phyloP scores from a whole-genome alignment of 73 alveolate species.

The Paramecium primaurelia region DNA sequence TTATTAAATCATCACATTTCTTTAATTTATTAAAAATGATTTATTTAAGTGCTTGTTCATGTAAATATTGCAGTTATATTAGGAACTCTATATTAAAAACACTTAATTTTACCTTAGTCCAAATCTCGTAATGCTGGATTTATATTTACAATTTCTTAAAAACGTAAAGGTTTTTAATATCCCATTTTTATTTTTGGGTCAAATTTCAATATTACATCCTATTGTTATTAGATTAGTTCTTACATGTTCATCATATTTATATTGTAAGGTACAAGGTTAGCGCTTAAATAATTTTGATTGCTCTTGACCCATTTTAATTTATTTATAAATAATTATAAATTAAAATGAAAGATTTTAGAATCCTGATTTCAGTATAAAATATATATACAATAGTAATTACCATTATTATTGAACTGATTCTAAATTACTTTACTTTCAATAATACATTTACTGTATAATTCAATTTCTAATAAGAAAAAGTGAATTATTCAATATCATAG shows the following conservation, averaged over 20 bases:
- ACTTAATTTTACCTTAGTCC: neutral
- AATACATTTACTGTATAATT: neutral
- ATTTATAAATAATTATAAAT: neutral
- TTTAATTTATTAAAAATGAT: neutral
- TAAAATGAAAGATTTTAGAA: neutral
- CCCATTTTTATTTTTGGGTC: neutral
- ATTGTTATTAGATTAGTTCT: neutral
- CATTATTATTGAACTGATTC: neutral
- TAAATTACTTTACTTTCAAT: neutral
- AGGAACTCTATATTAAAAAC: neutral
- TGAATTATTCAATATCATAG: too few relatives aligned
- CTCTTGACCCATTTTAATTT: neutral
- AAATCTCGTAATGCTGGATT: constrained; percentile 36
- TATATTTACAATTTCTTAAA: neutral
- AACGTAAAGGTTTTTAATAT: neutral
- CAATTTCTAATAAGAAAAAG: neutral
- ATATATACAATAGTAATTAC: neutral
- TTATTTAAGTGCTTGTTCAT: neutral
- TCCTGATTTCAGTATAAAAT: neutral
- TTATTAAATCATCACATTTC: neutral
- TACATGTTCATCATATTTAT: neutral
- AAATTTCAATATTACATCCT: neutral
- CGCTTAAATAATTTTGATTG: neutral
- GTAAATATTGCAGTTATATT: neutral
- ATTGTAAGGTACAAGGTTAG: neutral